Percentiles rank a stretch among this genome's conserved stretches.
These are phyloP conservation scores for Xerocomellus chrysenteron DNA, from an alignment of 768 basidiomycete genomes.

Conservation along the genomic window DNA sequence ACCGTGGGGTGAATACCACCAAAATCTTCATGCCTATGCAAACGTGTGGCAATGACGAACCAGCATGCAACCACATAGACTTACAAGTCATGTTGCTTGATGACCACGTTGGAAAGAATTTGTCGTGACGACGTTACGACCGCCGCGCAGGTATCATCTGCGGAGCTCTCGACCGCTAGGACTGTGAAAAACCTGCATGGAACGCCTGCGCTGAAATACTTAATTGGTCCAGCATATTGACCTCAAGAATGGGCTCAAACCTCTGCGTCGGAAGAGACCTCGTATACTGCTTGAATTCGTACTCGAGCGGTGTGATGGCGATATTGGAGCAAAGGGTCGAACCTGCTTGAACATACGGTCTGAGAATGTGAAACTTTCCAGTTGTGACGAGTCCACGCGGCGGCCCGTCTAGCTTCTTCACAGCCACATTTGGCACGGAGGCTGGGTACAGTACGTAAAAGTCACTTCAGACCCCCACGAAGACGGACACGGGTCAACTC, in stretches of 20 bases:
- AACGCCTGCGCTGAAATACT: background rate
- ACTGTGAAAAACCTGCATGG: conserved; percentile 49
- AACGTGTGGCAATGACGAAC: background rate
- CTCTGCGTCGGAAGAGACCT: too few relatives aligned
- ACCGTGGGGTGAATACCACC: conserved; percentile 78
- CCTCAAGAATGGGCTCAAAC: background rate
- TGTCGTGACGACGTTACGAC: conserved; percentile 69
- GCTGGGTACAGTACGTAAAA: too few relatives aligned
- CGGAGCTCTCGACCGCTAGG: conserved; percentile 81
- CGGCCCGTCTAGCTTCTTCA: too few relatives aligned
- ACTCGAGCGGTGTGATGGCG: background rate
- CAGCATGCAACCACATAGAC: too few relatives aligned
- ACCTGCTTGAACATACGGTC: background rate
- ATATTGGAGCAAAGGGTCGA: background rate
- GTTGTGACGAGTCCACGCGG: too few relatives aligned
- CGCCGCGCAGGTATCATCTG: conserved; percentile 93
- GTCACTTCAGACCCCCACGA: too few relatives aligned
- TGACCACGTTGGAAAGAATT: conserved; percentile 82
- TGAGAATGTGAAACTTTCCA: too few relatives aligned
- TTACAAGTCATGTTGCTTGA: conserved; percentile 73
- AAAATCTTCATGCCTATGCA: conserved; percentile 25
- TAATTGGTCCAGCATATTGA: background rate
- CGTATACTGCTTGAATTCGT: background rate
- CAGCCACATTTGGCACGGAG: too few relatives aligned
- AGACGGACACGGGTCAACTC: too few relatives aligned